These are phyloP conservation scores for Colletotrichum lentis DNA, from an alignment of 2,329 filamentous ascomycete species.

Conservation along the genomic window DNA sequence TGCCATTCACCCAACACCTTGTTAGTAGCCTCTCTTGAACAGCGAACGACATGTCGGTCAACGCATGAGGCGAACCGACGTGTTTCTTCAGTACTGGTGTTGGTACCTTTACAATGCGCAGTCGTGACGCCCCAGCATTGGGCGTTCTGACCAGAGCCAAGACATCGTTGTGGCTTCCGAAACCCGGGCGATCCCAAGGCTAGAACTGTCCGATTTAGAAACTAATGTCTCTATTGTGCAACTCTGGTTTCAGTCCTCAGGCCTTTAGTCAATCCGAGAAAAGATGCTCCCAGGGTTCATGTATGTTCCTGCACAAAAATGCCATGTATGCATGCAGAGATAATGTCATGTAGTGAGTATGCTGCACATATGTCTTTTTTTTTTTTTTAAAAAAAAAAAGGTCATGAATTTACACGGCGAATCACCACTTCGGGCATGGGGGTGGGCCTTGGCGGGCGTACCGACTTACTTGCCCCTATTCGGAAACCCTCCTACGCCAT, in stretches of 20 bases:
- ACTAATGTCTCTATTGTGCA: too few relatives aligned
- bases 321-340: too few relatives aligned
- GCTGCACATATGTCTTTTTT: too few relatives aligned
- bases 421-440: not conserved
- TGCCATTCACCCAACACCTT: conserved; percentile 26
- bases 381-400: not conserved
- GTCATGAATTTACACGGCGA: not conserved
- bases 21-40: not conserved
- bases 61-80: not conserved
- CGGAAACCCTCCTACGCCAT: conserved; percentile 33
- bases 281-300: too few relatives aligned
- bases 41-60: not conserved
- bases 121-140: not conserved
- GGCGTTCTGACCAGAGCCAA: not conserved
- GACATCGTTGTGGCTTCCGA: not conserved
- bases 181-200: too few relatives aligned
- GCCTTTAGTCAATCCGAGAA: too few relatives aligned
- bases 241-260: too few relatives aligned
- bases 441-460: conserved; percentile 10
- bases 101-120: not conserved
- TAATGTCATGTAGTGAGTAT: too few relatives aligned
- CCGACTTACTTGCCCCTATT: conserved; percentile 35
- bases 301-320: too few relatives aligned
- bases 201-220: too few relatives aligned
- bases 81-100: not conserved